Evolutionary conservation across 768 basidiomycete species (phyloP).

Genomic region (Tulasnella sp.): DNA sequence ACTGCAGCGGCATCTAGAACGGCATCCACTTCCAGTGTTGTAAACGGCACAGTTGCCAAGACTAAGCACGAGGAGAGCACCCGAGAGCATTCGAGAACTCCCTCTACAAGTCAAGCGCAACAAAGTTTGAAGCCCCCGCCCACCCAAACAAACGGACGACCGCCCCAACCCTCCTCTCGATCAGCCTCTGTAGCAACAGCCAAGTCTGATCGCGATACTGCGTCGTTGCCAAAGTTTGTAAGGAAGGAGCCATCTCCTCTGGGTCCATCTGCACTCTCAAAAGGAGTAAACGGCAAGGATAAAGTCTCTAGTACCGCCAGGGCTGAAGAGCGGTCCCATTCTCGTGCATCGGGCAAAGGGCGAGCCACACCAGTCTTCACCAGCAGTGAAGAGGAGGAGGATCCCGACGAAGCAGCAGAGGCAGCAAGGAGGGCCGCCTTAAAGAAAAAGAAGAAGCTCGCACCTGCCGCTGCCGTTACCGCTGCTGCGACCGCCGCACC

Average conservation of each 20-base stretch:
- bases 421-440: not conserved
- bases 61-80: not conserved
- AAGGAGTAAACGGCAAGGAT: not conserved
- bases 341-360: not conserved
- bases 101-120: not conserved
- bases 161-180: not conserved
- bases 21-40: not conserved
- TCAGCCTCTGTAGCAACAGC: not conserved
- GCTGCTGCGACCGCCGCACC: not conserved
- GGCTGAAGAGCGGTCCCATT: not conserved
- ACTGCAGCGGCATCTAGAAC: not conserved
- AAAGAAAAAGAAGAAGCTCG: slow-evolving; percentile 4
- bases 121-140: slow-evolving; percentile 5
- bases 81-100: not conserved
- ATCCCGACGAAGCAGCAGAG: not conserved
- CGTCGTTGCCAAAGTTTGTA: not conserved
- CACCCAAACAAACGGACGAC: not conserved
- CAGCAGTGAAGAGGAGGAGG: slow-evolving; percentile 19
- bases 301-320: not conserved
- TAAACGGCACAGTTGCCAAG: not conserved
- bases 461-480: not conserved
- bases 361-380: slow-evolving; percentile 1
- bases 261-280: not conserved
- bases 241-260: slow-evolving; percentile 14
- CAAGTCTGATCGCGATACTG: slow-evolving; percentile 1